A percentile compares a stretch with the other conserved stretches of the same genome.
Evolutionary conservation across 2,329 filamentous ascomycete species (phyloP).

Genomic region (Diaporthe eres): DNA sequence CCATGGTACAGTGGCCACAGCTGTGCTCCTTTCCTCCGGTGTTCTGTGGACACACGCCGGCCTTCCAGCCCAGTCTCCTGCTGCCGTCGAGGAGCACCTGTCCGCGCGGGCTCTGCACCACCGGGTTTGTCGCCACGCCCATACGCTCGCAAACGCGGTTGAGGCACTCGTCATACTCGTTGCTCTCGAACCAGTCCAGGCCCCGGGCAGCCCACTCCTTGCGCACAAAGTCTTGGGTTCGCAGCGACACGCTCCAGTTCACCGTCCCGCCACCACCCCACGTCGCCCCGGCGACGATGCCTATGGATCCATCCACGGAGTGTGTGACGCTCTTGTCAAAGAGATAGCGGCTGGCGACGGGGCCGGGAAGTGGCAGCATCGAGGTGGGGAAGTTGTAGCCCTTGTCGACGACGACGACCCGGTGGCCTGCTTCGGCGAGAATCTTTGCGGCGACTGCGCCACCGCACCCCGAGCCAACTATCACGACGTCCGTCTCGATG

Average conservation of each 20-base stretch:
- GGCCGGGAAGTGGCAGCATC: conserved; percentile 79
- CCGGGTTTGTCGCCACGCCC: conserved; percentile 76
- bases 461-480: conserved; percentile 90
- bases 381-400: conserved; percentile 79
- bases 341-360: conserved; percentile 71
- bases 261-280: conserved; percentile 89
- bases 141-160: conserved; percentile 85
- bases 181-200: conserved; percentile 80
- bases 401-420: conserved; percentile 86
- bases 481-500: conserved; percentile 84
- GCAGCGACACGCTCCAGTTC: conserved; percentile 80
- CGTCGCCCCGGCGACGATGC: conserved; percentile 74
- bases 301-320: conserved; percentile 69
- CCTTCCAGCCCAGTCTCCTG: conserved; percentile 79
- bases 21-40: conserved; percentile 80
- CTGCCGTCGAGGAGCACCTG: conserved; percentile 81
- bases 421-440: conserved; percentile 80
- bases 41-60: conserved; percentile 82
- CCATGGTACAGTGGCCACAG: conserved; percentile 76
- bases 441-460: conserved; percentile 86
- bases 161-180: conserved; percentile 82
- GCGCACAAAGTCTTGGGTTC: conserved; percentile 81
- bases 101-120: conserved; percentile 83
- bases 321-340: conserved; percentile 75
- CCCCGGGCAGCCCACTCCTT: conserved; percentile 83